A percentile compares a stretch with the other conserved stretches of the same genome.
Conservation (phyloP, 1,284 basidiomycete genomes). For the Pseudozyma sp. region DNA sequence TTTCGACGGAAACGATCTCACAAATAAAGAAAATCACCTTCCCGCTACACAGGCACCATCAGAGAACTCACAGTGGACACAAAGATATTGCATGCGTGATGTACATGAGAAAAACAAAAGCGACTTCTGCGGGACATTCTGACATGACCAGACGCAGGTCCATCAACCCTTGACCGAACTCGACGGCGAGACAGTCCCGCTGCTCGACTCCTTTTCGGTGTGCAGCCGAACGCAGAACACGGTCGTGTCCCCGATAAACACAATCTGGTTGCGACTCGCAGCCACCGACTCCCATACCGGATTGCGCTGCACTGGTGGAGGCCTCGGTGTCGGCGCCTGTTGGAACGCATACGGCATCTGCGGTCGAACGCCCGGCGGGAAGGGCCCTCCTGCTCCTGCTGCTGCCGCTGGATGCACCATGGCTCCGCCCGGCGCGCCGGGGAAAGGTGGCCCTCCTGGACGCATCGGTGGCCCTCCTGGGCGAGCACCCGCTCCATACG, state of each 20-base stretch:
- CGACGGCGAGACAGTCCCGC: slow-evolving; percentile 36
- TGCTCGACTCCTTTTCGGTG: slow-evolving; percentile 34
- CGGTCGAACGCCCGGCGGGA: slow-evolving; percentile 26
- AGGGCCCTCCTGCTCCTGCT: slow-evolving; percentile 13
- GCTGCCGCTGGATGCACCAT: slow-evolving; percentile 32
- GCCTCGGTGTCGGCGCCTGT: slow-evolving; percentile 35
- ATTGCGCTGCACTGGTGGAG: slow-evolving; percentile 55
- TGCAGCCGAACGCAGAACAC: slow-evolving; percentile 61
- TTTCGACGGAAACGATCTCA: neutral
- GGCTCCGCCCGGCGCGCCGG: slow-evolving; percentile 29
- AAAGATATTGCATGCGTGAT: slow-evolving; percentile 27
- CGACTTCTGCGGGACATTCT: neutral
- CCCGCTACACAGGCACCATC: neutral
- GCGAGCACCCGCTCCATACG: slow-evolving; percentile 18
- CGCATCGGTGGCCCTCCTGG: slow-evolving; percentile 37
- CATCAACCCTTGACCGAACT: slow-evolving; percentile 37
- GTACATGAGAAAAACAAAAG: slow-evolving; percentile 7
- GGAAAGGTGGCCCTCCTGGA: slow-evolving; percentile 26
- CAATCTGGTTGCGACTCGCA: slow-evolving; percentile 63
- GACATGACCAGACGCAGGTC: too few species aligned
- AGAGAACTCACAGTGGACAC: neutral
- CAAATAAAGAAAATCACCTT: neutral
- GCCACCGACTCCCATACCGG: slow-evolving; percentile 64
- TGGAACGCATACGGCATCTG: slow-evolving; percentile 53
- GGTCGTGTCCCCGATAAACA: slow-evolving; percentile 64